A percentile compares a stretch with the other conserved stretches of the same genome.
Conservation (phyloP, 495 filamentous ascomycete species). For the Trichoderma gamsii region DNA sequence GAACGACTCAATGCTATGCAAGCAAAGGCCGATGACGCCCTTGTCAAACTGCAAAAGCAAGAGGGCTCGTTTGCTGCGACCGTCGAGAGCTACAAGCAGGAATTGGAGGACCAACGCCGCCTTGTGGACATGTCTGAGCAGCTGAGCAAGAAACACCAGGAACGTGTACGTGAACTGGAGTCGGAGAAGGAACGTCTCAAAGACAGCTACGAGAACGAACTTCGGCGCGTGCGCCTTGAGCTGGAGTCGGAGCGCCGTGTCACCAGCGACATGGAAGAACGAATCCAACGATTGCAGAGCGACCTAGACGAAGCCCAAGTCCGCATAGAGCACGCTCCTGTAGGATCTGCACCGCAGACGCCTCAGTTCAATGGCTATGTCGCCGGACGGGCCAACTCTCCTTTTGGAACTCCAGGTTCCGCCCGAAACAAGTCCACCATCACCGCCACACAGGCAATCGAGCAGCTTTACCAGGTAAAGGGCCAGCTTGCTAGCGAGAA, state of each 20-base stretch:
- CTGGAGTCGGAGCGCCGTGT: conserved; percentile 68
- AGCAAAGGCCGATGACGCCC: conserved; percentile 76
- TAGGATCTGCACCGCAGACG: conserved; percentile 49
- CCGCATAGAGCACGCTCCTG: conserved; percentile 28
- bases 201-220: conserved; percentile 73
- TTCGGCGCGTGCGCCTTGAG: conserved; percentile 71
- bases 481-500: conserved; percentile 55
- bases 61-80: conserved; percentile 72
- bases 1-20: conserved; percentile 75
- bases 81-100: conserved; percentile 75
- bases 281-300: conserved; percentile 67
- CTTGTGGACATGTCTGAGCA: conserved; percentile 81
- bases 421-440: conserved; percentile 39
- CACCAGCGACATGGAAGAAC: conserved; percentile 52
- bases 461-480: conserved; percentile 50
- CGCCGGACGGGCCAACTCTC: conserved; percentile 39
- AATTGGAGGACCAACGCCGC: conserved; percentile 71
- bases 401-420: conserved; percentile 49
- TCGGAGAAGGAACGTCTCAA: conserved; percentile 66
- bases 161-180: conserved; percentile 77
- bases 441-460: conserved; percentile 45
- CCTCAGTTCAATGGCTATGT: conserved; percentile 51
- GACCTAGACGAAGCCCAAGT: conserved; percentile 59
- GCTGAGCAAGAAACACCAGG: conserved; percentile 70
- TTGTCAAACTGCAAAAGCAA: conserved; percentile 73